A percentile compares a stretch with the other conserved stretches of the same genome.
Conservation (phyloP, 2,329 filamentous ascomycete genomes). For the Chrysosporium keratinophilum region DNA sequence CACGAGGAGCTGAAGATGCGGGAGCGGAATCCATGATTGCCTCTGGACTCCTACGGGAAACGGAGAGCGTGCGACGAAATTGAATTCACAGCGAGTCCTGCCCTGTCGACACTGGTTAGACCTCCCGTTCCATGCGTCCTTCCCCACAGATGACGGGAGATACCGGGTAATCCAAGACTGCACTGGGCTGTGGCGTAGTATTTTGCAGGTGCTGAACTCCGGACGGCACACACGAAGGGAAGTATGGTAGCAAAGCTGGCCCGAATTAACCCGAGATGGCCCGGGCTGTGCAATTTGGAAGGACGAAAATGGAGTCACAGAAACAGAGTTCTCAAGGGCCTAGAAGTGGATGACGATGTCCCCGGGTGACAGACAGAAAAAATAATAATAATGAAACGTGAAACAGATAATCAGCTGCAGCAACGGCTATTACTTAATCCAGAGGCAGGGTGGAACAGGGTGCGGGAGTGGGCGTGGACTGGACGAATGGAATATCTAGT, state of each 20-base stretch:
- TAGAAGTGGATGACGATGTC: neutral
- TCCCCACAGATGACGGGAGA: constrained; percentile 12
- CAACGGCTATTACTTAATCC: constrained; percentile 10
- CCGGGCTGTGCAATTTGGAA: neutral
- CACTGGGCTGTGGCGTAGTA: constrained; percentile 10
- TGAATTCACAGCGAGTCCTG: constrained; percentile 4
- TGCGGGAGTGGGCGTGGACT: neutral
- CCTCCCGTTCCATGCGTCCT: constrained; percentile 9
- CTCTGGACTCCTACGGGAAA: neutral
- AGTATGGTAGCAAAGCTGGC: neutral
- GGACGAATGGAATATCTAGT: neutral
- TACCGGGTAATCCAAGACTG: constrained; percentile 7
- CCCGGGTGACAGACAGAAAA: neutral
- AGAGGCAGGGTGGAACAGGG: neutral
- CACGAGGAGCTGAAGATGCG: constrained; percentile 10
- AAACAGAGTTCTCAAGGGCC: neutral
- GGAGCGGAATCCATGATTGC: constrained; percentile 9
- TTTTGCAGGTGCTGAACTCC: neutral
- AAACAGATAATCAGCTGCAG: constrained; percentile 5
- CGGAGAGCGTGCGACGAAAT: constrained; percentile 5
- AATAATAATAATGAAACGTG: constrained; percentile 6
- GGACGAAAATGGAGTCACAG: constrained; percentile 1
- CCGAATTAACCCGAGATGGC: constrained; percentile 9
- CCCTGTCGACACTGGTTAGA: constrained; percentile 8
- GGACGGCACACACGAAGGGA: neutral